Conservation (phyloP, 2,329 filamentous ascomycete genomes). For the Fusarium chuoi region DNA sequence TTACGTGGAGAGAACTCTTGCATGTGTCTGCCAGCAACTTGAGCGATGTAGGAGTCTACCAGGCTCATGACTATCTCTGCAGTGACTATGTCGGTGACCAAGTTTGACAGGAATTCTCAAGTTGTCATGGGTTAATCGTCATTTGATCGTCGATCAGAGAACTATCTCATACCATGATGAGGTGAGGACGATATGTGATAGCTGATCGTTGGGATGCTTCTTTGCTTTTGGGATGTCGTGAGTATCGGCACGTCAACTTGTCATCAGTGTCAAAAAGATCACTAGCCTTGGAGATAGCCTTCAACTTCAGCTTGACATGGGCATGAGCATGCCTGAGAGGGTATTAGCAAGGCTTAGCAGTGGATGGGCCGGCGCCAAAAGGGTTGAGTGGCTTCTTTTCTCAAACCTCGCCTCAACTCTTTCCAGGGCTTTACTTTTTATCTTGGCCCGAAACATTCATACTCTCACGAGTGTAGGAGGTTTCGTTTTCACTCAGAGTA, state of each 20-base stretch:
- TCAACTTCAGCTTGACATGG: constrained; percentile 23
- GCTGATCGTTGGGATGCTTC: neutral
- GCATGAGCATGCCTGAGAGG: constrained; percentile 6
- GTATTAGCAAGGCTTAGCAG: neutral
- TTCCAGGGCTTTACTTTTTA: neutral
- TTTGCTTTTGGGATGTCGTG: neutral
- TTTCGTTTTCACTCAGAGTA: neutral
- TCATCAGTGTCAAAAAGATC: constrained; percentile 9
- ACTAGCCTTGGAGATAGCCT: neutral
- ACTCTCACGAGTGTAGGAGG: neutral
- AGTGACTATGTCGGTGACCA: neutral
- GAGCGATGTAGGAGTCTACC: neutral
- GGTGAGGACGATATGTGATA: constrained; percentile 5
- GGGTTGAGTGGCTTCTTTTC: constrained; percentile 21
- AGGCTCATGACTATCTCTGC: neutral
- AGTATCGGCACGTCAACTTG: neutral
- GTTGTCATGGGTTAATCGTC: neutral
- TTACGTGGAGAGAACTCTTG: neutral
- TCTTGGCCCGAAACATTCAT: constrained; percentile 11
- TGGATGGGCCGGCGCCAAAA: neutral
- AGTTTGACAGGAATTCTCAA: constrained; percentile 1
- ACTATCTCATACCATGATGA: neutral
- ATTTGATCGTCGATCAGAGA: neutral
- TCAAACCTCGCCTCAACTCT: constrained; percentile 7
- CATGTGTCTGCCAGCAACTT: neutral